A percentile compares a stretch with the other conserved stretches of the same genome.
These are phyloP conservation scores for Rhodotorula sp. DNA, from an alignment of 1,284 basidiomycete genomes.

Conservation along the genomic window DNA sequence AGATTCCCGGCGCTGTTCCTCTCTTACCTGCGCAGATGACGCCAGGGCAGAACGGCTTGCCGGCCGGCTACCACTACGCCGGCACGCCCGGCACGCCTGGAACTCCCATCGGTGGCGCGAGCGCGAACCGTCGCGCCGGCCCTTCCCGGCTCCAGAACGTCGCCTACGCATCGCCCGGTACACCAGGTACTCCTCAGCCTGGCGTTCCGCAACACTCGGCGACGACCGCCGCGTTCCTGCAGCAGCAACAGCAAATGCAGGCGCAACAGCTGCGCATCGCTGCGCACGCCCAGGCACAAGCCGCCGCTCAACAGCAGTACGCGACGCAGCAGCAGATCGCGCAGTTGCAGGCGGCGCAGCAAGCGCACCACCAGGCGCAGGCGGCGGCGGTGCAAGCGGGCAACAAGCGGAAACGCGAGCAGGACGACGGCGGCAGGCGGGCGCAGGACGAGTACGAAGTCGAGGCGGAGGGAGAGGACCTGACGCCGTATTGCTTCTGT, in stretches of 20 bases:
- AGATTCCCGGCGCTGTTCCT: slow-evolving; percentile 18
- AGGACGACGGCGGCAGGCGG: slow-evolving; percentile 31
- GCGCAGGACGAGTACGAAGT: slow-evolving; percentile 31
- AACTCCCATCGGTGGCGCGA: background rate
- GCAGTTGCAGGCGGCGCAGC: slow-evolving; percentile 28
- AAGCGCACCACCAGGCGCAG: slow-evolving; percentile 11
- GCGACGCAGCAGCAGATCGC: slow-evolving; percentile 30
- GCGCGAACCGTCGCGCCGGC: slow-evolving; percentile 12
- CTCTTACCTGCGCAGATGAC: slow-evolving; percentile 30
- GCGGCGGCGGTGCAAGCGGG: slow-evolving; percentile 8
- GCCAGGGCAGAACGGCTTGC: background rate
- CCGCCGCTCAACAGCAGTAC: slow-evolving; percentile 19
- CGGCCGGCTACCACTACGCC: slow-evolving; percentile 8
- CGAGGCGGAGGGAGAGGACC: slow-evolving; percentile 41
- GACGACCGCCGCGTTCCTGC: slow-evolving; percentile 21
- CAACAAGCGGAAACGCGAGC: slow-evolving; percentile 35
- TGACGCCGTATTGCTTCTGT: slow-evolving; percentile 46
- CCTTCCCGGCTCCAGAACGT: slow-evolving; percentile 33
- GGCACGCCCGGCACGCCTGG: slow-evolving; percentile 13
- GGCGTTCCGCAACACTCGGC: slow-evolving; percentile 11
- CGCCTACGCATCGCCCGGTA: slow-evolving; percentile 22
- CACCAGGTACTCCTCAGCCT: slow-evolving; percentile 11
- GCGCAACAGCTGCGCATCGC: slow-evolving; percentile 21
- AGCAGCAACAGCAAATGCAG: slow-evolving; percentile 36
- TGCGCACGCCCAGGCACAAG: slow-evolving; percentile 15